Evolutionary conservation across 208 protist species (phyloP).

Genomic region (Wallacemonas rigidus): DNA sequence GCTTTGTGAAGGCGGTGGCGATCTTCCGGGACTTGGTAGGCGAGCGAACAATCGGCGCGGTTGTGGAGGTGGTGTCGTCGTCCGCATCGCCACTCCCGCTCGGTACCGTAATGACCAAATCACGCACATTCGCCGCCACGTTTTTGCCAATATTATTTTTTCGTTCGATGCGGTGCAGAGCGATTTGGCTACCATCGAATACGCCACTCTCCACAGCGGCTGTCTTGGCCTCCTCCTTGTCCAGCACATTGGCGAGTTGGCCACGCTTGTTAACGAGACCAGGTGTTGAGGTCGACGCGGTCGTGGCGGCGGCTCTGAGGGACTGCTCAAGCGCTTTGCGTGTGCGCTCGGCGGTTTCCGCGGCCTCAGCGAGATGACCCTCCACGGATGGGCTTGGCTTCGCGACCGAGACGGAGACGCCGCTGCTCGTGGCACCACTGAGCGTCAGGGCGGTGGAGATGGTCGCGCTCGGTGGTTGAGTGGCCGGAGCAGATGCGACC

Average conservation of each 20-base stretch:
- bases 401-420: too few relatives aligned
- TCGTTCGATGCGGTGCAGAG: conserved; percentile 7
- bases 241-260: conserved; percentile 5
- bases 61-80: not conserved
- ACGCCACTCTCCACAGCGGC: not conserved
- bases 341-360: conserved; percentile 41
- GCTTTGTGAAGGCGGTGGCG: conserved; percentile 4
- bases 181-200: conserved; percentile 10
- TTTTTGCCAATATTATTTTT: conserved; percentile 19
- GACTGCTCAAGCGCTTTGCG: conserved; percentile 32
- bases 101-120: conserved; percentile 8
- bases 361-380: conserved; percentile 10
- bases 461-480: not conserved
- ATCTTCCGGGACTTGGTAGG: conserved; percentile 53
- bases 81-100: not conserved
- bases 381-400: not conserved
- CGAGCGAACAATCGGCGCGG: conserved; percentile 72
- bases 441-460: conserved; percentile 10
- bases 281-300: not conserved
- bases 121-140: conserved; percentile 10
- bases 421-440: not conserved
- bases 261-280: conserved; percentile 14
- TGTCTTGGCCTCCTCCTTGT: conserved; percentile 1
- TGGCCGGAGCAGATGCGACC: not conserved
- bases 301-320: conserved; percentile 17